Evolutionary conservation across 176 grass and related monocot genomes (phyloP).

Genomic region (Pontederia paniculata): DNA sequence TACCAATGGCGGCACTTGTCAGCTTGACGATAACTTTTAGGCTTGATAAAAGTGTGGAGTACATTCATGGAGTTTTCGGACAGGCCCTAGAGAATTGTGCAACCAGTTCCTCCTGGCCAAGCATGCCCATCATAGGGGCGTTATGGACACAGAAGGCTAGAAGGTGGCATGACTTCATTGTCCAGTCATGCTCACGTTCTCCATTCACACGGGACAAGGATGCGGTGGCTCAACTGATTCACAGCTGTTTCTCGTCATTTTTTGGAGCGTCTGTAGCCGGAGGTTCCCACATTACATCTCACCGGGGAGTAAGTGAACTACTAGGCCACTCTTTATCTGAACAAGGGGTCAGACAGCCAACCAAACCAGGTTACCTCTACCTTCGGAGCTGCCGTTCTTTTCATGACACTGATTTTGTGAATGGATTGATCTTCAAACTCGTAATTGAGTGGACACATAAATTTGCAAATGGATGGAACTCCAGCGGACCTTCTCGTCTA

Average conservation of each 20-base stretch:
- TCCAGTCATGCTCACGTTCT: slow-evolving; percentile 68
- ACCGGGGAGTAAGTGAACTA: slow-evolving; percentile 57
- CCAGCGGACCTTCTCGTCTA: slow-evolving; percentile 35
- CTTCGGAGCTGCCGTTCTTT: slow-evolving; percentile 72
- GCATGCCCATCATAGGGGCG: slow-evolving; percentile 93
- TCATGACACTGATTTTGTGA: slow-evolving; percentile 72
- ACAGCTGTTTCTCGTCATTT: slow-evolving; percentile 83
- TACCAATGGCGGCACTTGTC: slow-evolving; percentile 93
- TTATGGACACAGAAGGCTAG: slow-evolving; percentile 90
- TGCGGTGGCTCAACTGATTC: slow-evolving; percentile 58
- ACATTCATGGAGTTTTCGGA: slow-evolving; percentile 51
- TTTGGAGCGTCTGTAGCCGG: slow-evolving; percentile 31
- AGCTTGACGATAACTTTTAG: slow-evolving; percentile 98
- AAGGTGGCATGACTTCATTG: slow-evolving; percentile 86
- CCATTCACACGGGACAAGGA: slow-evolving; percentile 82
- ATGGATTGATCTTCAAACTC: slow-evolving; percentile 68
- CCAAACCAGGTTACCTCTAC: slow-evolving; percentile 78
- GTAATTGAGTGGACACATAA: slow-evolving; percentile 64
- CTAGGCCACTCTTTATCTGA: slow-evolving; percentile 57
- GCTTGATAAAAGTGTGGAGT: slow-evolving; percentile 68
- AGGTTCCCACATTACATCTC: slow-evolving; percentile 40
- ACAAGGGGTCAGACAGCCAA: slow-evolving; percentile 45
- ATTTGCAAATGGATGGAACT: slow-evolving; percentile 59
- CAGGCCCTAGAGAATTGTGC: slow-evolving; percentile 92
- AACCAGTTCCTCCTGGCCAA: slow-evolving; percentile 68